phyloP scores from a whole-genome alignment of 2,329 filamentous ascomycete species.

The Amylocarpus encephaloides region DNA sequence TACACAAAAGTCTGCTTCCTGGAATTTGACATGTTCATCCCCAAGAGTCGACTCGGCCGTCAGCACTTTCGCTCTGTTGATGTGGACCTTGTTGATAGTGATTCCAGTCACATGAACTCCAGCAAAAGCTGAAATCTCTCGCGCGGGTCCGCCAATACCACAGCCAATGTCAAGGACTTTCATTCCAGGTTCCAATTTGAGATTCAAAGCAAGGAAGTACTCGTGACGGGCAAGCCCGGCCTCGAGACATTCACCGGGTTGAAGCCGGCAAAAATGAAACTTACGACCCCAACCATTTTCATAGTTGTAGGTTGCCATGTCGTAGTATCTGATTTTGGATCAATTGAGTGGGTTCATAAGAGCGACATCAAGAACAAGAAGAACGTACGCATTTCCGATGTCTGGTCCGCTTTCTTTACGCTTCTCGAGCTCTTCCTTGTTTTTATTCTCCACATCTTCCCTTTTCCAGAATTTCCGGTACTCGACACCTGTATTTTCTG shows the following conservation, averaged over 20 bases:
- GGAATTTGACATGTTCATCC: constrained; percentile 1
- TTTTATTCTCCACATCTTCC: too few species aligned
- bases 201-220: constrained; percentile 3
- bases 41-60: neutral
- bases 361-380: constrained; percentile 24
- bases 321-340: neutral
- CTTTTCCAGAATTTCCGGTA: too few species aligned
- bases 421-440: too few species aligned
- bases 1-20: constrained; percentile 1
- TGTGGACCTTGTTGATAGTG: neutral
- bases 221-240: constrained; percentile 2
- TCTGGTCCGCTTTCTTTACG: too few species aligned
- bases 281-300: constrained; percentile 5
- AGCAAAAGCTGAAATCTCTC: neutral
- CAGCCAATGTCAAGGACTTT: constrained; percentile 2
- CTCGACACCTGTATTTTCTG: too few species aligned
- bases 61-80: neutral
- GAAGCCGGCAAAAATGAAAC: constrained; percentile 4
- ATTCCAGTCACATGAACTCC: constrained; percentile 1
- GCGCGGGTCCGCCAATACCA: constrained; percentile 1
- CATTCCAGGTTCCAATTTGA: neutral
- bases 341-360: too few species aligned
- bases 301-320: constrained; percentile 4
- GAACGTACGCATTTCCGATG: too few species aligned
- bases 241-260: neutral